phyloP scores from a whole-genome alignment of 257 asterid genomes.

The Penstemon newberryi region DNA sequence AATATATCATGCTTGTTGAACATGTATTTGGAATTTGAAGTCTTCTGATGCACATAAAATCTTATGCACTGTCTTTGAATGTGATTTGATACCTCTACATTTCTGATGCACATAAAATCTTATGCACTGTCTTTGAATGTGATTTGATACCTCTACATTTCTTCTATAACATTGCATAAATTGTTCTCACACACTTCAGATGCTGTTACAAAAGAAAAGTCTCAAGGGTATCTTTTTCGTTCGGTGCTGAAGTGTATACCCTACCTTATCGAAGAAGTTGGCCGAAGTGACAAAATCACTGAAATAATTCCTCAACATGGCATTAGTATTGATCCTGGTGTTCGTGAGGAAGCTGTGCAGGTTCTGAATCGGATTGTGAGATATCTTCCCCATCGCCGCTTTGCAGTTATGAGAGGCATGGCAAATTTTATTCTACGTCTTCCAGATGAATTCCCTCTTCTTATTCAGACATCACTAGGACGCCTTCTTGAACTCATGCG shows the following conservation, averaged over 20 bases:
- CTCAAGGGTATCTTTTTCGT: constrained; percentile 97
- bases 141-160: constrained; percentile 18
- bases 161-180: constrained; percentile 29
- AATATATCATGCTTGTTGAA: not conserved
- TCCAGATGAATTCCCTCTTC: constrained; percentile 99
- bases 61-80: constrained; percentile 13
- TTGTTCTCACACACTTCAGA: constrained; percentile 50
- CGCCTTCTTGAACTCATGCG: constrained; percentile 99
- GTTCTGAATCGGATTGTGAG: constrained; percentile 91
- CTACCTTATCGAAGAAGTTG: constrained; percentile 97
- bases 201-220: constrained; percentile 90
- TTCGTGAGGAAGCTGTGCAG: constrained; percentile 97
- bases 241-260: constrained; percentile 99
- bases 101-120: constrained; percentile 12
- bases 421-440: constrained; percentile 83
- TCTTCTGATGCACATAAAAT: constrained; percentile 8
- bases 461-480: constrained; percentile 92
- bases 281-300: constrained; percentile 91
- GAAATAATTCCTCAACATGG: constrained; percentile 99
- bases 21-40: constrained; percentile 23
- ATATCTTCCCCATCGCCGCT: constrained; percentile 94
- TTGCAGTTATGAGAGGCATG: constrained; percentile 99
- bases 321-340: constrained; percentile 98
- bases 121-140: constrained; percentile 10
- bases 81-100: too few species aligned